phyloP scores from a whole-genome alignment of 78 protist genomes.

The Anaeramoeba flamelloides region DNA sequence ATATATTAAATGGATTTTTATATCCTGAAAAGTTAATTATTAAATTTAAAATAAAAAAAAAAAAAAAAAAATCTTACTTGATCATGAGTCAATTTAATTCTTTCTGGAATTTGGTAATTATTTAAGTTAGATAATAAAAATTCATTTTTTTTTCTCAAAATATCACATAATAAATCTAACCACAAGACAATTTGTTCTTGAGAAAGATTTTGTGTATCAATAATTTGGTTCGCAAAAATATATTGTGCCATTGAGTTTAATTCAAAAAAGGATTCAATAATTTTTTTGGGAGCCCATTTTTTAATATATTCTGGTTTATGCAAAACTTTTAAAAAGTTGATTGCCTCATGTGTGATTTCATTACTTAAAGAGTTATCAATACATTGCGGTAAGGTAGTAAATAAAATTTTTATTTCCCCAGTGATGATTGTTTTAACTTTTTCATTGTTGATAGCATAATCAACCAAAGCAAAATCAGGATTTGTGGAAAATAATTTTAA shows the following conservation, averaged over 20 bases:
- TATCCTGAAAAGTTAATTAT: no score
- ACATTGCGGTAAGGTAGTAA: not conserved
- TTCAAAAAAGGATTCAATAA: conserved; percentile 40
- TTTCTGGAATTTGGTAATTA: no score
- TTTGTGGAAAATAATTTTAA: not conserved
- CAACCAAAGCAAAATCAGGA: not conserved
- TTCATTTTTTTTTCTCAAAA: not conserved
- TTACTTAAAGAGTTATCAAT: not conserved
- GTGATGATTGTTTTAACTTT: not conserved
- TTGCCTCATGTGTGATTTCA: conserved; percentile 10
- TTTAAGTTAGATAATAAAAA: not conserved
- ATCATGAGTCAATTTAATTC: no score
- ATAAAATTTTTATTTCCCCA: not conserved
- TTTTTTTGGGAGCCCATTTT: conserved; percentile 19
- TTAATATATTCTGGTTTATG: conserved; percentile 30
- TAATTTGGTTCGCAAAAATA: not conserved
- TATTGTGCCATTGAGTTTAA: conserved; percentile 6
- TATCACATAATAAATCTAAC: not conserved
- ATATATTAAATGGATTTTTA: no score
- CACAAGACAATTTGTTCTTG: not conserved
- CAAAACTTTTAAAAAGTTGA: conserved; percentile 22
- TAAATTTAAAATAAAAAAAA: no score
- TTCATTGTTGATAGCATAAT: not conserved
- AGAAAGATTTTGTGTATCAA: not conserved
- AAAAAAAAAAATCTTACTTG: no score